Conservation (phyloP, 306 rosid species). For the Citrullus mucosospermus region DNA sequence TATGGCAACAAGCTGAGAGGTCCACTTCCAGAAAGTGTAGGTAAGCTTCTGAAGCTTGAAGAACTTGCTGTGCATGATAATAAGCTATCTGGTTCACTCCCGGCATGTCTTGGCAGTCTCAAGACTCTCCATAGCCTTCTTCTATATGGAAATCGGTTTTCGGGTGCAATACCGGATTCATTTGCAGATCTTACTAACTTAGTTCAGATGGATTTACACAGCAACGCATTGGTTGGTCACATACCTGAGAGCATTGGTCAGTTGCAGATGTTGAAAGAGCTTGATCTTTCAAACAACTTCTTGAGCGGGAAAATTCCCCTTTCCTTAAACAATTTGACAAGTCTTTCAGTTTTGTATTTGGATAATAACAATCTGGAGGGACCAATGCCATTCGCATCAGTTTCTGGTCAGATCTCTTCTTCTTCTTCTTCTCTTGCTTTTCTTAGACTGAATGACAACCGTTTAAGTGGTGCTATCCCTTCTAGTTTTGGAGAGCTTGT, state of each 20-base stretch:
- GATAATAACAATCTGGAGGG: slow-evolving; percentile 87
- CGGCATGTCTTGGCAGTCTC: slow-evolving; percentile 54
- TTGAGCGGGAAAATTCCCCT: slow-evolving; percentile 51
- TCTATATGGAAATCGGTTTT: slow-evolving; percentile 65
- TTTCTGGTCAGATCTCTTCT: slow-evolving; percentile 80
- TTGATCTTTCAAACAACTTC: slow-evolving; percentile 81
- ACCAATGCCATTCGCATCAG: slow-evolving; percentile 53
- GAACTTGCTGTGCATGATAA: slow-evolving; percentile 47
- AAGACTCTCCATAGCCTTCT: slow-evolving; percentile 61
- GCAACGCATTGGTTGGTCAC: slow-evolving; percentile 54
- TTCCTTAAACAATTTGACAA: slow-evolving; percentile 71
- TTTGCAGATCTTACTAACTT: slow-evolving; percentile 68
- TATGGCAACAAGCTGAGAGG: slow-evolving; percentile 50
- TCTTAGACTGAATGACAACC: slow-evolving; percentile 78
- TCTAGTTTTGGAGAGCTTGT: slow-evolving; percentile 64
- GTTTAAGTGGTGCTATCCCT: slow-evolving; percentile 63
- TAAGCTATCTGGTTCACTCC: slow-evolving; percentile 62
- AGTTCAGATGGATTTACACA: slow-evolving; percentile 63
- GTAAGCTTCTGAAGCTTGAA: slow-evolving; percentile 43
- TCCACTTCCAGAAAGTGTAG: slow-evolving; percentile 47
- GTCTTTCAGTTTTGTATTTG: slow-evolving; percentile 73
- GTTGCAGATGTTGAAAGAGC: slow-evolving; percentile 64
- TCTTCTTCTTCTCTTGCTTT: slow-evolving; percentile 32
- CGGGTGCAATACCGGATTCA: slow-evolving; percentile 65
- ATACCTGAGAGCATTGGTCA: slow-evolving; percentile 72